Evolutionary conservation across 371 early-diverging fungal genomes (phyloP).

Genomic region (Fennellomyces sp.): DNA sequence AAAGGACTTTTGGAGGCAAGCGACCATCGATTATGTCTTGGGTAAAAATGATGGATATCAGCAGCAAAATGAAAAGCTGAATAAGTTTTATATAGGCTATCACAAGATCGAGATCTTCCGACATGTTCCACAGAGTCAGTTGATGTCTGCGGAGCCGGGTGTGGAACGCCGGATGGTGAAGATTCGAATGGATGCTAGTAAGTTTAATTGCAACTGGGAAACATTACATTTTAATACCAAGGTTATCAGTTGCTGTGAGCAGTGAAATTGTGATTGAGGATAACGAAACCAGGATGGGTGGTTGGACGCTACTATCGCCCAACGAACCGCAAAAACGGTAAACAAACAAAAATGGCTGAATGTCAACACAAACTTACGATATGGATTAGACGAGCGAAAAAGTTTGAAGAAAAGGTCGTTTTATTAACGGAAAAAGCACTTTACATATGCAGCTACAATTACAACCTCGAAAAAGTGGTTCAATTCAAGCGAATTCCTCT

Average conservation of each 20-base stretch:
- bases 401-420: slow-evolving; percentile 74
- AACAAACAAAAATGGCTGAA: too few species aligned
- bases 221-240: too few species aligned
- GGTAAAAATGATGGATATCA: slow-evolving; percentile 20
- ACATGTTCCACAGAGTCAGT: slow-evolving; percentile 41
- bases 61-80: not conserved
- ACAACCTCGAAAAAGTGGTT: slow-evolving; percentile 71
- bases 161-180: slow-evolving; percentile 53
- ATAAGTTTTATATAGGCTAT: slow-evolving; percentile 25
- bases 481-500: slow-evolving; percentile 68
- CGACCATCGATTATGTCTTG: slow-evolving; percentile 50
- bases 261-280: slow-evolving; percentile 65
- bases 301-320: slow-evolving; percentile 70
- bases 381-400: slow-evolving; percentile 18
- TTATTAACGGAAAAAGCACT: slow-evolving; percentile 69
- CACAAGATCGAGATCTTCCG: slow-evolving; percentile 52
- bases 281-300: slow-evolving; percentile 53
- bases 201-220: too few species aligned
- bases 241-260: slow-evolving; percentile 53
- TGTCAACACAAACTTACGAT: not conserved
- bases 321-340: slow-evolving; percentile 37
- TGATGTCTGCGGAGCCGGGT: slow-evolving; percentile 60
- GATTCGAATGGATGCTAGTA: slow-evolving; percentile 53
- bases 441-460: slow-evolving; percentile 76
- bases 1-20: slow-evolving; percentile 67